Base-by-base conservation (phyloP, 805 yeast species). In the Lipomyces orientalis region DNA sequence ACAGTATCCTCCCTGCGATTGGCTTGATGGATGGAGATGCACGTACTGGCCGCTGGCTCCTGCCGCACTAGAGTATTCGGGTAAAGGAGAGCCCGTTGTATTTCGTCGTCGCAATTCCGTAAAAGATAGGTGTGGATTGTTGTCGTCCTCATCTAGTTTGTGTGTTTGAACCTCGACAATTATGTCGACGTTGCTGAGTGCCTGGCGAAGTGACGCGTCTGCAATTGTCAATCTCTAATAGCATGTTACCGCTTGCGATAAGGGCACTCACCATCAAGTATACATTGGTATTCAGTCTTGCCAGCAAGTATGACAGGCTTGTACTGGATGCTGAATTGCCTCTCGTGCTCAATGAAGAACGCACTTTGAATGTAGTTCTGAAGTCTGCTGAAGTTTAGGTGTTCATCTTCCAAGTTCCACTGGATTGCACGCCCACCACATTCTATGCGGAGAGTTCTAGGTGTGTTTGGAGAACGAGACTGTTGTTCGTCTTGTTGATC, bases 331-430 rank as follows among this genome's bases (percentile, higher is more conserved):
- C 63, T 37, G 52, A 62, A 49, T 5, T 54, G 49, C 46, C 60
- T 35, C 12, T 31, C 54, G 58, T 43, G 54, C 46, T 62, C 66
- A 59, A 67, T 64, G 35, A 59, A 64, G 64, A 67, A 67, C 54
- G 71, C 71, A 35, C 66, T 52, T 43, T 60, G 69, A 43, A 67
- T 58, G 59, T 61, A 67, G n/a, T 62, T 61, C 39, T 39, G 62
- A 35, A 67, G 62, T n/a, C 68, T 58, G 31, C 54, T 56, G 60
- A 58, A 59, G 25, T 56, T 58, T 34, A 65, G 54, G 22, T 19
- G 49, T 16, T 60, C 68, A 59, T 65, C 66, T n/a, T 62, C 68
- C 46, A 67, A 62, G 22, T 49, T 43, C 68, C 68, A 67, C 9
- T 65, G 64, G 19, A 67, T 62, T 2, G 64, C 55, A 39, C 64